These are phyloP conservation scores for Aristolochia californica DNA, from an alignment of 164 flowering plant genomes.

Conservation along the genomic window DNA sequence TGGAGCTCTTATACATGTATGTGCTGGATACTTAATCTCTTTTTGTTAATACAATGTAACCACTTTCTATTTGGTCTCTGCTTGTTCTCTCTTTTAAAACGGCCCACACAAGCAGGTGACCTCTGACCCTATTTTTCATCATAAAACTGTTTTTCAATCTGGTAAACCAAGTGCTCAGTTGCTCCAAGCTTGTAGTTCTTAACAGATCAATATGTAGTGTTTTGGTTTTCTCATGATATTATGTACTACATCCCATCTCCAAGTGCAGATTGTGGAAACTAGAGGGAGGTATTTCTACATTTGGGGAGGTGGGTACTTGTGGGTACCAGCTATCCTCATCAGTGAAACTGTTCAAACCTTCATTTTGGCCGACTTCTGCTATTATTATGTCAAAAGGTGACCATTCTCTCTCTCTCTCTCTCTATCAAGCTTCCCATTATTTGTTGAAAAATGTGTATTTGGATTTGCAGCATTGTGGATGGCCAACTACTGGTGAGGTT, in stretches of 20 bases:
- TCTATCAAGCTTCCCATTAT: neutral
- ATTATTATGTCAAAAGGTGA: constrained; percentile 78
- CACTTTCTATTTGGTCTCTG: neutral
- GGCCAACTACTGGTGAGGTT: constrained; percentile 48
- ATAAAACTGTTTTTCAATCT: neutral
- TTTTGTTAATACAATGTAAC: neutral
- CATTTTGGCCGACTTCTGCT: constrained; percentile 86
- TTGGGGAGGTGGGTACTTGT: constrained; percentile 40
- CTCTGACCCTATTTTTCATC: neutral
- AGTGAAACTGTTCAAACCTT: constrained; percentile 66
- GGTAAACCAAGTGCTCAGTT: neutral
- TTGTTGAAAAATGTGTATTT: neutral
- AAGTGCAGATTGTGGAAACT: constrained; percentile 46
- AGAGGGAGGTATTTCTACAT: constrained; percentile 31
- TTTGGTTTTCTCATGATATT: no score
- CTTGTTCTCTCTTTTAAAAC: no score
- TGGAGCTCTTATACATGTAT: neutral
- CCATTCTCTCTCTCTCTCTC: neutral
- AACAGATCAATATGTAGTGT: neutral
- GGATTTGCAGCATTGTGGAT: constrained; percentile 40
- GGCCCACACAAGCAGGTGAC: neutral
- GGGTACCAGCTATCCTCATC: constrained; percentile 44
- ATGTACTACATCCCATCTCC: neutral
- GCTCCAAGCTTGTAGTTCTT: neutral
- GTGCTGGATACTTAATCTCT: neutral